Conservation (phyloP, 345 rosid species). For the Clausena lansium region DNA sequence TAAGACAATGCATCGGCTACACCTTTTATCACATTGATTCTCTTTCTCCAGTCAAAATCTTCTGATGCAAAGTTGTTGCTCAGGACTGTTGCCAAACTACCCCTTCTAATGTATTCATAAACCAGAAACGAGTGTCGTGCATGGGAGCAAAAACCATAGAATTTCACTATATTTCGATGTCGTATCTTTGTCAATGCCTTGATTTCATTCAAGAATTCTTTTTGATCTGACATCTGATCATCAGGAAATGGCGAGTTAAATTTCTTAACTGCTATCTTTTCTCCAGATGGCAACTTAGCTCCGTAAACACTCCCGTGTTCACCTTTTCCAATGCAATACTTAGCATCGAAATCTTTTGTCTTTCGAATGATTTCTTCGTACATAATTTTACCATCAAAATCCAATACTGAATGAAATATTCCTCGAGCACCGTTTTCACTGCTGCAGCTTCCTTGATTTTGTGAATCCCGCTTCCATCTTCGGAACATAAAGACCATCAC, state of each 20-base stretch:
- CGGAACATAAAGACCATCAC: not conserved
- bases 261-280: not conserved
- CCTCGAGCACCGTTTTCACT: not conserved
- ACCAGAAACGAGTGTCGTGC: not conserved
- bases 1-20: not conserved
- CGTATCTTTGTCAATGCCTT: not conserved
- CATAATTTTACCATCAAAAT: not conserved
- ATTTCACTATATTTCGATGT: not conserved
- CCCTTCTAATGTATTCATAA: not conserved
- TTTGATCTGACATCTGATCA: not conserved
- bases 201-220: not conserved
- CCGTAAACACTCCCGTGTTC: not conserved
- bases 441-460: not conserved
- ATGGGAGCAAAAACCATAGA: not conserved
- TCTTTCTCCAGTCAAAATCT: not conserved
- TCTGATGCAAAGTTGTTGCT: not conserved
- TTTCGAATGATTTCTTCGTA: not conserved
- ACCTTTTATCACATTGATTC: not conserved
- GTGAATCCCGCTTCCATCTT: not conserved
- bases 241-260: not conserved
- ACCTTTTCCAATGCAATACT: not conserved
- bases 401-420: not conserved
- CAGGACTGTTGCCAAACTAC: not conserved
- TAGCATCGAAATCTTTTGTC: not conserved
- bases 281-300: not conserved